Base-by-base conservation (phyloP, 2,329 filamentous ascomycete species). In the Corynespora cassiicola region DNA sequence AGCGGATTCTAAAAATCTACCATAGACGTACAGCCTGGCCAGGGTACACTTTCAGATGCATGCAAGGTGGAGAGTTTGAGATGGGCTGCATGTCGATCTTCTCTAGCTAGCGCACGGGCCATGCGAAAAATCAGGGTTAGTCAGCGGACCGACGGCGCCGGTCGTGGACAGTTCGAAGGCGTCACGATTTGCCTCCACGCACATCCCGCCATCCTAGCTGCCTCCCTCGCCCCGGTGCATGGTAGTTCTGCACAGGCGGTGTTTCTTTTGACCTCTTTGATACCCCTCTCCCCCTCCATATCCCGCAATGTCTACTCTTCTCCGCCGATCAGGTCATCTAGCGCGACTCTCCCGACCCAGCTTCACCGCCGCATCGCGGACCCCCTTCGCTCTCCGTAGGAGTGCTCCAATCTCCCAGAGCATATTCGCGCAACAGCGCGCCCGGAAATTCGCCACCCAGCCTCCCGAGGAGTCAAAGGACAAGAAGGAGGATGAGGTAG, bases 311-410 rank as follows among this genome's bases (percentile, higher is more conserved):
- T 83, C 82, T 66, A 80, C 81, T 59, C 74, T 85, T 60, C 72
- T 87, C 54, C 80, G 84, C 67, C 81, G 82, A 68, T 79, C 84
- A 66, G 80, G 81, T 74, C 79, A 81, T 67, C 72, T 87, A 65
- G 80, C 81, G 71, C 78, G 80, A 66, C 75, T 82, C 61, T 79
- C 81, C 42, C 79, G 78, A 67, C 72, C 78, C 53, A 76, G 77
- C 52, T 72, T 79, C 60, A 76, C 77, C 61, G 70, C 73, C 56
- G 69, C 77, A 45, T 68, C 78, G 37, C 74, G 76, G 59, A 70
- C 74, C 47, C 72, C 73, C 26, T 51, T 58, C 34, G 49, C 53
- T 31, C 38, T 61, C 29, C 58, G 60, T 23, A 54, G 69, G 54
- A 66, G 67, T 17, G 64, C 68, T 12, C 66, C 68, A 6, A 51